Percentiles rank a stretch among this genome's conserved stretches.
These are phyloP conservation scores for Usnea hakonensis DNA, from an alignment of 495 filamentous ascomycete species.

Conservation along the genomic window DNA sequence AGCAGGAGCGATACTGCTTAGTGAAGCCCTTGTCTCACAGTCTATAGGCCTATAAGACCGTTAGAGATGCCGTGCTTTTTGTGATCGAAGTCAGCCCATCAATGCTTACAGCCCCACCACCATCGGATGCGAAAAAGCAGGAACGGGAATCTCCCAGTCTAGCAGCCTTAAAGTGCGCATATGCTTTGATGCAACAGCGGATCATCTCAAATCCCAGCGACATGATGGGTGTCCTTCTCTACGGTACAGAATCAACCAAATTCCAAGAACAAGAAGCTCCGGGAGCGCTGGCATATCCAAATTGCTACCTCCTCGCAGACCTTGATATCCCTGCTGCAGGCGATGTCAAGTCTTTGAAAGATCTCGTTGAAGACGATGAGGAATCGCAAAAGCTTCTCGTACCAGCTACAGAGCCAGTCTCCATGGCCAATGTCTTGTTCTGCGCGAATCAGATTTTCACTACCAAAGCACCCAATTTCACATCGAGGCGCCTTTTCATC, in stretches of 20 bases:
- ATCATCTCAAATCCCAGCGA: constrained; percentile 95
- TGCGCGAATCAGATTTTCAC: constrained; percentile 96
- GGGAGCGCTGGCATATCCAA: constrained; percentile 63
- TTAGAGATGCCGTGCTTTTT: constrained; percentile 95
- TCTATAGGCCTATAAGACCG: constrained; percentile 76
- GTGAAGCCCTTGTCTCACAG: constrained; percentile 5
- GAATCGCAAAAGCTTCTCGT: constrained; percentile 54
- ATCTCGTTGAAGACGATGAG: constrained; percentile 66
- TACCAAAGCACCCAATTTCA: constrained; percentile 88
- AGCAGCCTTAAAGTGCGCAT: constrained; percentile 90
- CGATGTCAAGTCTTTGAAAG: constrained; percentile 74
- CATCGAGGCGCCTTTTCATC: constrained; percentile 84
- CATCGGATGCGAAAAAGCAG: constrained; percentile 61
- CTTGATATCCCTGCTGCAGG: constrained; percentile 78
- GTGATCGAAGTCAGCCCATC: constrained; percentile 90
- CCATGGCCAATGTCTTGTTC: constrained; percentile 88
- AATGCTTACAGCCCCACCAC: constrained; percentile 67
- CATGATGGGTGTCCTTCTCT: constrained; percentile 96
- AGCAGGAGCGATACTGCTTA: constrained; percentile 19
- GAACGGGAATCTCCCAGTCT: constrained; percentile 61
- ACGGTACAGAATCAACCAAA: constrained; percentile 79
- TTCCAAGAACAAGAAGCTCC: constrained; percentile 61
- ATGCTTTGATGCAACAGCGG: constrained; percentile 91
- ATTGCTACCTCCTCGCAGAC: constrained; percentile 88
- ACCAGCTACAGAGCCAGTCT: constrained; percentile 59